Conservation (phyloP, 2,329 filamentous ascomycete species). For the Fusarium udum region DNA sequence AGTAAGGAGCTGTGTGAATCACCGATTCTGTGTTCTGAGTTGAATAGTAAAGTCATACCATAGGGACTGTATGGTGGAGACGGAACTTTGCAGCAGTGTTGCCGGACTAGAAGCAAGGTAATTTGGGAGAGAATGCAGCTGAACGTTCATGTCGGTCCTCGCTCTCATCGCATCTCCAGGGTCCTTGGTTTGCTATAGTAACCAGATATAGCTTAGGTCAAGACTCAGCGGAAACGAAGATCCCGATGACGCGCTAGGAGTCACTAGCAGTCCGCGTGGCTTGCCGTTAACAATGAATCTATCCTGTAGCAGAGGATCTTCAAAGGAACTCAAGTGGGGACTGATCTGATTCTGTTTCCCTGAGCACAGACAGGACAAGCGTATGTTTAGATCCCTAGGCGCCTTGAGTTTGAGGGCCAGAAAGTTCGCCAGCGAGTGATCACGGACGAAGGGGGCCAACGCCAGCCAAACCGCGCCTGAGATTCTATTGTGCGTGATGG, state of each 20-base stretch:
- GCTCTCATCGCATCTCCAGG: not conserved
- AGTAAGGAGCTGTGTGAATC: not conserved
- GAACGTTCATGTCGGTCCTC: not conserved
- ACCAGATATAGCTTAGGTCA: not conserved
- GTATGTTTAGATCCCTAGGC: constrained; percentile 15
- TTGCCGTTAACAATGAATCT: constrained; percentile 23
- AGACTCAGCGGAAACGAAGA: constrained; percentile 16
- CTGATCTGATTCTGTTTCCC: constrained; percentile 26
- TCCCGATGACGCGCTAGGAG: constrained; percentile 19
- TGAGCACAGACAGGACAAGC: constrained; percentile 16
- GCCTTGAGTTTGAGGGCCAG: not conserved
- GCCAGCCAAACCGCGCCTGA: not conserved
- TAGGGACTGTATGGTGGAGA: not conserved
- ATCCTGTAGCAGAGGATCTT: constrained; percentile 29
- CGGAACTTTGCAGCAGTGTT: not conserved
- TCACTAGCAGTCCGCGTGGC: constrained; percentile 30
- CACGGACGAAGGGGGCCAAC: not conserved
- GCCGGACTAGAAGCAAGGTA: not conserved
- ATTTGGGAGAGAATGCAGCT: not conserved
- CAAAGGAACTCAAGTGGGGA: constrained; percentile 31
- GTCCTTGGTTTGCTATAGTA: not conserved
- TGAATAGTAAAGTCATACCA: constrained; percentile 13
- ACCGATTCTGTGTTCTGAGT: not conserved
- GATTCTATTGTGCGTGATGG: constrained; percentile 14
- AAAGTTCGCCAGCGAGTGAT: not conserved